Base-by-base conservation (phyloP, 2,329 filamentous ascomycete species). In the Fusarium newnesense region DNA sequence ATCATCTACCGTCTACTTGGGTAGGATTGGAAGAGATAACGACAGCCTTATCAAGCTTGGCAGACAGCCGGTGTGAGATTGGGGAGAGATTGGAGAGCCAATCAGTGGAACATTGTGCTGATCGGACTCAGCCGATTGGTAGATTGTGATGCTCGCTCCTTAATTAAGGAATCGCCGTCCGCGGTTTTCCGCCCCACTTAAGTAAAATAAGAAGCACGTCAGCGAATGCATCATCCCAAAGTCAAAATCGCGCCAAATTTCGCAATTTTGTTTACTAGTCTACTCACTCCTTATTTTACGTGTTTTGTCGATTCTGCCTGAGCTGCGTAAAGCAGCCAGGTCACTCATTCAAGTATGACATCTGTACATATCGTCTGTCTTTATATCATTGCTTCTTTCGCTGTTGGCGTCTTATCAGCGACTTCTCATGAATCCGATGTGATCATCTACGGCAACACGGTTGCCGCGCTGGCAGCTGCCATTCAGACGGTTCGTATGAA, bases 381-480 rank as follows among this genome's bases (percentile, higher is more conserved):
- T 30, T 69, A 8, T 26, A 43, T 53, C 7, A 30, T 68, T 39
- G 11, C n/a, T 9, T 56, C 7, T 2, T 32, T 19, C 7, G 28
- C 49, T 9, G 4, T 32, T 30, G 37, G 37, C 19, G 49, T 28
- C 24, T 53, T 46, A 39, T 58, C 66, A 15, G 40, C 40, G 3
- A 43, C 44, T 21, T 60, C 60, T 16, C 39, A 69, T 12, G 52
- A 73, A 28, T 70, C 68, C 11, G 73, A 75, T 30, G 60, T 75
- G 8, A 46, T 75, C 30, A 64, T 75, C 28, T 75, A 75, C 15
- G 73, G 73, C 11, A 75, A 75, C 30, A 75, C 73, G 5, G 73
- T 75, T 9, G 73, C 73, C 19, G 73, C 69, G 2, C 21, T 75
- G 10, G 60, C 72, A 19, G 73, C 73, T 13, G 73, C 73, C 9